Evolutionary conservation across 208 protist species (phyloP), one percentile per base, ranked within the genome.

Genomic region (Phytomonas francai): DNA sequence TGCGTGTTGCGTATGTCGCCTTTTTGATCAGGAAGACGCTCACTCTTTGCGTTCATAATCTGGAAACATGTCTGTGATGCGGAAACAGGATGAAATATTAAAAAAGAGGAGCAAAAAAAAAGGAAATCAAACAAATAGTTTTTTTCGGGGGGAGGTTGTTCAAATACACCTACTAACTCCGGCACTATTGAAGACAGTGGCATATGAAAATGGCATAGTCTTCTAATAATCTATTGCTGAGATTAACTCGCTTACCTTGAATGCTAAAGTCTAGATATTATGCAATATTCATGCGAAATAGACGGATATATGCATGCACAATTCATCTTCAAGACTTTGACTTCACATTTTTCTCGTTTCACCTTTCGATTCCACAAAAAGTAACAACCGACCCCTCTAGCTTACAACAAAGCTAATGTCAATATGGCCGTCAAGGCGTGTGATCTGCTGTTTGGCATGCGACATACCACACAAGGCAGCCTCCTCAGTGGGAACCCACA

Each of bases 401-500:
- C 16, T 29, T 2, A 34, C 22, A 9, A 76, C 71, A 27, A 76
- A 33, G 22, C 54, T 67, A 11, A 76, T 62, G 9, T 65, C 27
- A 33, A 76, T 71, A 25, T 27, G 4, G 34, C 59, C n/a, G 3
- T 71, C 16, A 56, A 33, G 28, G 36, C 19, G 32, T 12, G 27
- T 25, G 58, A 63, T 39, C 29, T 75, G 59, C 29, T 73, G 42
- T 64, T 66, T 76, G 57, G 77, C 62, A 34, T 36, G 68, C 36
- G 36, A 63, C 25, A 72, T 65, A 25, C 36, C 34, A 1, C 42
- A 33, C 62, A 71, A 9, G 29, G 57, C 57, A 14, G 57, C 29
- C 30, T 29, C n/a, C 29, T 61, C 57, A 0, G 72, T 69, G 9
- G 62, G 22, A 3, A 68, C 64, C 28, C 63, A 70, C 12, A 84